Conservation (phyloP, 2,329 filamentous ascomycete species). For the Alternaria consortialis region DNA sequence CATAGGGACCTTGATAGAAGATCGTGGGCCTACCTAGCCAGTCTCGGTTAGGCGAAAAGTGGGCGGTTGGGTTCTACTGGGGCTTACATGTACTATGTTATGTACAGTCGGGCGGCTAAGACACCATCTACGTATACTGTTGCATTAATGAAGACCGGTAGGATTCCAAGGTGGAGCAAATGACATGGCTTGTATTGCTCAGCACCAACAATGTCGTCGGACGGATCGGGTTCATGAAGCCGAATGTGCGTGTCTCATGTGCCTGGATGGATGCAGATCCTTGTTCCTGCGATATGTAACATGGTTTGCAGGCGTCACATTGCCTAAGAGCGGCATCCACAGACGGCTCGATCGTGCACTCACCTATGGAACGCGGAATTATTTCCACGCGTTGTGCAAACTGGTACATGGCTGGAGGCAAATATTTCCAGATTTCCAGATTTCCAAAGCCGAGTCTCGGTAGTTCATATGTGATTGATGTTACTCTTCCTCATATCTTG, state of each 20-base stretch:
- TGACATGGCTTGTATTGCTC: slow-evolving; percentile 7
- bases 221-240: slow-evolving; percentile 10
- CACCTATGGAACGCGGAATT: not conserved
- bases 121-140: not conserved
- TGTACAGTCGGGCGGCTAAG: slow-evolving; percentile 5
- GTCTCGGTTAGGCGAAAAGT: not conserved
- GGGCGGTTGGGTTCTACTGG: not conserved
- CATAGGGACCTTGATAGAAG: not conserved
- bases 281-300: not conserved
- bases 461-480: too few species aligned
- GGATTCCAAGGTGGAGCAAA: slow-evolving; percentile 9
- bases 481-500: not conserved
- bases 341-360: not conserved
- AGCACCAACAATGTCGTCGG: not conserved
- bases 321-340: not conserved
- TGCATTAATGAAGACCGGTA: slow-evolving; percentile 3
- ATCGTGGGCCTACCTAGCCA: not conserved
- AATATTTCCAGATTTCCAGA: too few species aligned
- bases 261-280: slow-evolving; percentile 1
- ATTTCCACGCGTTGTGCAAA: not conserved
- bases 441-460: too few species aligned
- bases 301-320: not conserved
- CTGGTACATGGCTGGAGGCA: not conserved
- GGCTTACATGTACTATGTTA: not conserved
- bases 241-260: slow-evolving; percentile 5